Evolutionary conservation across 2,329 filamentous ascomycete genomes (phyloP).

Genomic region (Alternaria atra): DNA sequence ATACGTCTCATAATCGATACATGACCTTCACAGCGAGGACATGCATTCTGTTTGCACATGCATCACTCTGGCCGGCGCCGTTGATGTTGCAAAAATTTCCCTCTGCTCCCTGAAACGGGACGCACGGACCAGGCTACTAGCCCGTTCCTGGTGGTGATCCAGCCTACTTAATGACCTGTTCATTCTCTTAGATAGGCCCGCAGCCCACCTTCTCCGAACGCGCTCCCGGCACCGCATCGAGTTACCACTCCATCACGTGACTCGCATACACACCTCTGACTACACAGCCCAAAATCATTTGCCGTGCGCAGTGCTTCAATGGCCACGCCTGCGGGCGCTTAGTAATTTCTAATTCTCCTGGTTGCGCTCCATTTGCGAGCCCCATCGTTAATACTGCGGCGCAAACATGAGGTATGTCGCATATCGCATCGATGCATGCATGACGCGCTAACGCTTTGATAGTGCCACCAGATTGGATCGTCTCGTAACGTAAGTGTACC

Average conservation of each 20-base stretch:
- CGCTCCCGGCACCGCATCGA: conserved; percentile 38
- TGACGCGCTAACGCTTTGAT: conserved; percentile 45
- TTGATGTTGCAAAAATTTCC: conserved; percentile 41
- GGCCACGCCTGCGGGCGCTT: conserved; percentile 30
- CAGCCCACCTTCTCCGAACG: conserved; percentile 42
- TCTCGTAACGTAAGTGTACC: conserved; percentile 50
- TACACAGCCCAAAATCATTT: background rate
- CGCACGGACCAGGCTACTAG: conserved; percentile 30
- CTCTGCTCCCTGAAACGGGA: conserved; percentile 39
- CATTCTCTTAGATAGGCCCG: conserved; percentile 39
- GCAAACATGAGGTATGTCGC: conserved; percentile 44
- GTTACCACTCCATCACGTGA: conserved; percentile 39
- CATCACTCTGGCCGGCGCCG: conserved; percentile 26
- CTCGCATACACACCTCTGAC: conserved; percentile 9
- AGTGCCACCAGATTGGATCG: conserved; percentile 52
- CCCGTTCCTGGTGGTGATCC: conserved; percentile 26
- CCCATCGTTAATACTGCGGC: conserved; percentile 13
- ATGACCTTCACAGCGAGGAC: background rate
- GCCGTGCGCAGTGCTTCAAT: conserved; percentile 26
- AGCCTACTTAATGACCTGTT: conserved; percentile 30
- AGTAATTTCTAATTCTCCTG: conserved; percentile 39
- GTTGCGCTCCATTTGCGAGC: conserved; percentile 18
- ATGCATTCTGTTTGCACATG: background rate
- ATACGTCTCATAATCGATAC: background rate
- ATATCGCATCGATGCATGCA: conserved; percentile 29